Percentiles rank a stretch among this genome's conserved stretches.
These are phyloP conservation scores for Tylopilus subfusipes DNA, from an alignment of 768 basidiomycete species.

Conservation along the genomic window DNA sequence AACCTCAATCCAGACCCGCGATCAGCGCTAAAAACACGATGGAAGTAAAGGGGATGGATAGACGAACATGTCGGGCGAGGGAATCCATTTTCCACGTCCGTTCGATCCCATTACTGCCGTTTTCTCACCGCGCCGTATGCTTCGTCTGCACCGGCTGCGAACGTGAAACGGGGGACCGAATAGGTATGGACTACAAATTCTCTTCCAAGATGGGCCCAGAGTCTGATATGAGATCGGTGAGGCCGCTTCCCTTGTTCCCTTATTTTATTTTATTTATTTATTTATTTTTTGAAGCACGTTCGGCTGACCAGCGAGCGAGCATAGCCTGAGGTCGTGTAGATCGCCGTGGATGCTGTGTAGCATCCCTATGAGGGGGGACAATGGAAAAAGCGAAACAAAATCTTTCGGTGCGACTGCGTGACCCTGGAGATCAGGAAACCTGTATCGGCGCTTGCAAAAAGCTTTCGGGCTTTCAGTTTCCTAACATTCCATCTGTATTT, in stretches of 20 bases:
- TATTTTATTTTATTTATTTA: neutral
- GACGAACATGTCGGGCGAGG: neutral
- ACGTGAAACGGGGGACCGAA: constrained; percentile 20
- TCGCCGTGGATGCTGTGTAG: constrained; percentile 5
- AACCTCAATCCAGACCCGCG: neutral
- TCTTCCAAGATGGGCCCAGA: constrained; percentile 5
- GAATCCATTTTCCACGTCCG: neutral
- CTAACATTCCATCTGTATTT: neutral
- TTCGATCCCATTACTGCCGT: neutral
- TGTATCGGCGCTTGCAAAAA: neutral
- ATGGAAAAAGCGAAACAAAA: neutral
- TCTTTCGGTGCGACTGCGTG: neutral
- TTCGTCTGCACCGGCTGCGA: constrained; percentile 7
- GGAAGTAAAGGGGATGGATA: neutral
- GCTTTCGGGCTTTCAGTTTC: neutral
- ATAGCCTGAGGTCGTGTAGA: constrained; percentile 8
- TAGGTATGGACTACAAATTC: neutral
- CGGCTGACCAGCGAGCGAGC: constrained; percentile 15
- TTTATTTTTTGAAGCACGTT: neutral
- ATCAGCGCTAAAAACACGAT: neutral
- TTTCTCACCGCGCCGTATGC: constrained; percentile 7
- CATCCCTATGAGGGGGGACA: neutral
- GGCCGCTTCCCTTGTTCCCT: neutral
- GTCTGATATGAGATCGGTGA: constrained; percentile 22
- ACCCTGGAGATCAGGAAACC: neutral